Evolutionary conservation across 441 rosid genomes (phyloP).

Genomic region (Adansonia rubrostipa): DNA sequence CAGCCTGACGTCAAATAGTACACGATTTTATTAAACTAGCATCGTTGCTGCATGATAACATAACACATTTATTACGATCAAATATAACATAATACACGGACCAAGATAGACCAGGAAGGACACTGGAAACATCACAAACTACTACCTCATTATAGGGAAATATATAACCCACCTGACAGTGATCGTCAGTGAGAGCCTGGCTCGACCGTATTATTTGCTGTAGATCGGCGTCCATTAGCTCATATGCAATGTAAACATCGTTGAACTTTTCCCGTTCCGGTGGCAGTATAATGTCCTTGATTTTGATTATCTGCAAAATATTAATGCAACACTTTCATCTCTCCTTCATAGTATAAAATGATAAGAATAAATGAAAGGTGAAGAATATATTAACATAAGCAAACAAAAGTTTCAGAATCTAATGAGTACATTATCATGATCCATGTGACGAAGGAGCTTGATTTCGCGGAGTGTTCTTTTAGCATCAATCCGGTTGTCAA

Average conservation of each 20-base stretch:
- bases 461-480: slow-evolving; percentile 17
- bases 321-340: slow-evolving; percentile 8
- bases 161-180: slow-evolving; percentile 48
- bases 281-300: slow-evolving; percentile 66
- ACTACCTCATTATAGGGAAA: not conserved
- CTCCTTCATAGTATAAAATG: slow-evolving; percentile 6
- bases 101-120: not conserved
- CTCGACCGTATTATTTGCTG: slow-evolving; percentile 64
- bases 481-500: slow-evolving; percentile 11
- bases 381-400: not conserved
- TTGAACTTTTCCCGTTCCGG: slow-evolving; percentile 60
- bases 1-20: not conserved
- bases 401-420: not conserved
- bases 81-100: not conserved
- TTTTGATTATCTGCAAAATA: slow-evolving; percentile 55
- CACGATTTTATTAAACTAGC: not conserved
- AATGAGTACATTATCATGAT: slow-evolving; percentile 33
- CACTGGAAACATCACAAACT: not conserved
- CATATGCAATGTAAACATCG: slow-evolving; percentile 68
- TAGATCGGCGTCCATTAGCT: slow-evolving; percentile 73
- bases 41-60: not conserved
- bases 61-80: not conserved
- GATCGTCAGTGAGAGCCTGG: slow-evolving; percentile 63
- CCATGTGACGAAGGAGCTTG: slow-evolving; percentile 18
- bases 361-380: not conserved